Evolutionary conservation across 1,284 basidiomycete species (phyloP).

Genomic region (Papiliotrema flavescens): DNA sequence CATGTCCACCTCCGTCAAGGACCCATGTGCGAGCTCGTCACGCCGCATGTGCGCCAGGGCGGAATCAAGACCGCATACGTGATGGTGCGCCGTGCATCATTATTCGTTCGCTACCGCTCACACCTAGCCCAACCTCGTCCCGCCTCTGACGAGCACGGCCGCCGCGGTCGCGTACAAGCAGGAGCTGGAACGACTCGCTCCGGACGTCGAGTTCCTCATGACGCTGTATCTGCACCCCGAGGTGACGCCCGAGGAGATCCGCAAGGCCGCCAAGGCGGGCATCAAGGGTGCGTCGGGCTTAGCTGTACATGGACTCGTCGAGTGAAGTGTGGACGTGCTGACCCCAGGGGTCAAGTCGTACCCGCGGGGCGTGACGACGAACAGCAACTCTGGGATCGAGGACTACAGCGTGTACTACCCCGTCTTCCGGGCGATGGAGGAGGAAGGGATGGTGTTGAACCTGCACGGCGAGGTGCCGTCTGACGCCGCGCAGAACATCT

Average conservation of each 20-base stretch:
- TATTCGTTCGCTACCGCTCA: not conserved
- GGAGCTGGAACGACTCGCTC: slow-evolving; percentile 70
- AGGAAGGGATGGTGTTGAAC: slow-evolving; percentile 89
- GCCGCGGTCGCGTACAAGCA: slow-evolving; percentile 78
- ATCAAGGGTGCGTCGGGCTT: slow-evolving; percentile 60
- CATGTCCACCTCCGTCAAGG: slow-evolving; percentile 97
- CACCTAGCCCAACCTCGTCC: slow-evolving; percentile 82
- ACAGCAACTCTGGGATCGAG: slow-evolving; percentile 94
- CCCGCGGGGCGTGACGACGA: slow-evolving; percentile 95
- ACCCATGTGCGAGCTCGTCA: slow-evolving; percentile 73
- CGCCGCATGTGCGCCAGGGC: slow-evolving; percentile 83
- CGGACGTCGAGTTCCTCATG: slow-evolving; percentile 83
- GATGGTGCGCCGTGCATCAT: slow-evolving; percentile 62
- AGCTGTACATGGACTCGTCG: not conserved
- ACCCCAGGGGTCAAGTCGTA: slow-evolving; percentile 87
- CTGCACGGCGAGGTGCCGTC: slow-evolving; percentile 96
- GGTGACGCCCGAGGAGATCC: slow-evolving; percentile 86
- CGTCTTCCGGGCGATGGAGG: slow-evolving; percentile 92
- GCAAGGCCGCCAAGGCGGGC: slow-evolving; percentile 79
- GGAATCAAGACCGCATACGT: slow-evolving; percentile 93
- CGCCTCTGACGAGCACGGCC: slow-evolving; percentile 82
- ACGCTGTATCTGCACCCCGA: slow-evolving; percentile 90
- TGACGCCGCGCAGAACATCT: slow-evolving; percentile 80
- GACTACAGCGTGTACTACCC: slow-evolving; percentile 93
- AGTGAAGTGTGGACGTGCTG: not conserved